phyloP scores from a whole-genome alignment of 371 early-diverging fungal species.

The Dichotomocladium elegans region DNA sequence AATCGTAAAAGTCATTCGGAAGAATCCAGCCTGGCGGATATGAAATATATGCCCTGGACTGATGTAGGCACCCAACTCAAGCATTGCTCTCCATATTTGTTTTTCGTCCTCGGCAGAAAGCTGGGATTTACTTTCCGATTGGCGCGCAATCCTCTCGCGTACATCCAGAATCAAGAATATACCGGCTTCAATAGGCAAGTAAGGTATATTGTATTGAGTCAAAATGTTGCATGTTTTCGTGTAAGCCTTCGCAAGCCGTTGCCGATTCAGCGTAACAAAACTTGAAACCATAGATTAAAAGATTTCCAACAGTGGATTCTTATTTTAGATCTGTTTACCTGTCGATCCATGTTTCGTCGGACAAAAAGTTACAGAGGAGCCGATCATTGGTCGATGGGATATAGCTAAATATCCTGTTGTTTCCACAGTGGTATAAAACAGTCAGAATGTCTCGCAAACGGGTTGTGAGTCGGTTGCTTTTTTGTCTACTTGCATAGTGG shows the following conservation, averaged over 20 bases:
- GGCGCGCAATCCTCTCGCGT: too few species aligned
- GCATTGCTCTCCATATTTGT: conserved; percentile 30
- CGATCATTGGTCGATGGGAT: conserved; percentile 53
- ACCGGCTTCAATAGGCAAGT: conserved; percentile 58
- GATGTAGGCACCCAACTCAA: conserved; percentile 57
- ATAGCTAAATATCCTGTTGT: conserved; percentile 47
- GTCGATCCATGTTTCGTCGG: conserved; percentile 56
- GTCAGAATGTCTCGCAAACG: too few species aligned
- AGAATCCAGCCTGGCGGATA: conserved; percentile 55
- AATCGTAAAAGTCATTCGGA: conserved; percentile 52
- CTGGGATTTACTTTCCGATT: too few species aligned
- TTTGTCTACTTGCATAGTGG: conserved; percentile 31
- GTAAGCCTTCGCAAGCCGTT: conserved; percentile 52
- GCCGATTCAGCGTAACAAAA: conserved; percentile 54
- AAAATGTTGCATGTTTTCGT: conserved; percentile 31
- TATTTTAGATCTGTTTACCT: conserved; percentile 11
- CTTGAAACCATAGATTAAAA: conserved; percentile 1
- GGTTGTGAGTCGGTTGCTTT: too few species aligned
- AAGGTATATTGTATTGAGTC: conserved; percentile 41
- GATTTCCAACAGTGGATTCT: background rate
- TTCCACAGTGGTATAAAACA: background rate
- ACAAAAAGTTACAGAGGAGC: conserved; percentile 49
- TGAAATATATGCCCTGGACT: conserved; percentile 65
- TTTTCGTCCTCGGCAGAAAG: conserved; percentile 37
- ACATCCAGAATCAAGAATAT: conserved; percentile 65